Evolutionary conservation across 2,329 filamentous ascomycete species (phyloP).

Genomic region (Nigrograna mackinnonii): DNA sequence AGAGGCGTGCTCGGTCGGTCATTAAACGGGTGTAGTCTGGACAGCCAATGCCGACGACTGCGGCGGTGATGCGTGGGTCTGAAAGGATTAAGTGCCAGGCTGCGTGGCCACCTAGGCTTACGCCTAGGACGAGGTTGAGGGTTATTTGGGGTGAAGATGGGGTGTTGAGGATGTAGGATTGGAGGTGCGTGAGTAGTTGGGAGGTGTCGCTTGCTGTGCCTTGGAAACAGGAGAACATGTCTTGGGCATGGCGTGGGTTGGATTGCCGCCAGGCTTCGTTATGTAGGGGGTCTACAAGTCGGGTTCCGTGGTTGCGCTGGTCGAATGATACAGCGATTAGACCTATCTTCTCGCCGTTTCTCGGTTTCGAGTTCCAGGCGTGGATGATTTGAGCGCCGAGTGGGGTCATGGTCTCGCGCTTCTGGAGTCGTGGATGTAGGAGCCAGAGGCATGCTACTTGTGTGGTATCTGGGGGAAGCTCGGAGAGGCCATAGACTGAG

Average conservation of each 20-base stretch:
- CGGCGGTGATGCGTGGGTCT: constrained; percentile 78
- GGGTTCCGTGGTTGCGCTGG: constrained; percentile 86
- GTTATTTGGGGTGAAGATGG: constrained; percentile 47
- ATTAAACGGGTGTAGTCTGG: constrained; percentile 85
- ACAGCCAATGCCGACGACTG: constrained; percentile 82
- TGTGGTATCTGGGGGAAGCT: constrained; percentile 62
- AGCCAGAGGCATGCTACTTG: constrained; percentile 85
- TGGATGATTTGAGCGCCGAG: constrained; percentile 70
- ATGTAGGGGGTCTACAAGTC: constrained; percentile 66
- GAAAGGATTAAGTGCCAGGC: constrained; percentile 82
- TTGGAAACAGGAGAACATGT: constrained; percentile 83
- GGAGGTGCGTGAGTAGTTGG: constrained; percentile 75
- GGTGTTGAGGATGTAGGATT: constrained; percentile 70
- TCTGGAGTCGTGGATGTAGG: constrained; percentile 76
- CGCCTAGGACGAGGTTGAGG: constrained; percentile 76
- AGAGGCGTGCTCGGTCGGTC: constrained; percentile 74
- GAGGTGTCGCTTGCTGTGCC: constrained; percentile 76
- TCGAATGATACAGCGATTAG: constrained; percentile 86
- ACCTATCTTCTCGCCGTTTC: constrained; percentile 41
- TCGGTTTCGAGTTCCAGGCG: constrained; percentile 64
- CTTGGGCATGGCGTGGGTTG: constrained; percentile 80
- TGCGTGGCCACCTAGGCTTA: constrained; percentile 85
- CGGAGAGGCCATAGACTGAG: constrained; percentile 79
- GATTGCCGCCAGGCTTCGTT: constrained; percentile 82
- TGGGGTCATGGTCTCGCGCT: constrained; percentile 73